Evolutionary conservation across 495 filamentous ascomycete species (phyloP).

Genomic region (Hypoxylon perforatum): DNA sequence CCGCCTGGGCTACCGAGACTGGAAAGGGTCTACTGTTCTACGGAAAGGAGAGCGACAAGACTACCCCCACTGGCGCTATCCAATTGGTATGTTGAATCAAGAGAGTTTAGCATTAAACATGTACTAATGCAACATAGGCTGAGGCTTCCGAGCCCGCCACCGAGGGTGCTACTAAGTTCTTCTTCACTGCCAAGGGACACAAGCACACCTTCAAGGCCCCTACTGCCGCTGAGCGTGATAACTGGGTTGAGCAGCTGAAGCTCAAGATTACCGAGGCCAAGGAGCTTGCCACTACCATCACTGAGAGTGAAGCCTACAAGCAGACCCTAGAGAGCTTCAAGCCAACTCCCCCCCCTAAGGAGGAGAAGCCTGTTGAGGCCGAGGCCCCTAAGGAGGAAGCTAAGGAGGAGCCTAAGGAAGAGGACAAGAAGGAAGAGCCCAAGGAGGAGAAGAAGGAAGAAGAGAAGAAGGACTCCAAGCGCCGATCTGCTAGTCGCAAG

Average conservation of each 20-base stretch:
- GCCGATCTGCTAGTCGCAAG: slow-evolving; percentile 88
- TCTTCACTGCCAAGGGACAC: slow-evolving; percentile 82
- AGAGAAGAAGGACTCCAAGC: slow-evolving; percentile 63
- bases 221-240: slow-evolving; percentile 81
- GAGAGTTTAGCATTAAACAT: neutral
- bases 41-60: slow-evolving; percentile 87
- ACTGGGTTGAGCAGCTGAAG: slow-evolving; percentile 85
- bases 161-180: slow-evolving; percentile 81
- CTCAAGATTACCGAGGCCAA: slow-evolving; percentile 81
- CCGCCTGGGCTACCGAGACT: slow-evolving; percentile 89
- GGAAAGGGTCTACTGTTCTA: slow-evolving; percentile 96
- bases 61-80: slow-evolving; percentile 80
- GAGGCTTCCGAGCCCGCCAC: slow-evolving; percentile 83
- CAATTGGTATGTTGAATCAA: slow-evolving; percentile 72
- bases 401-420: slow-evolving; percentile 55
- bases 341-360: slow-evolving; percentile 61
- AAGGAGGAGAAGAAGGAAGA: slow-evolving; percentile 59
- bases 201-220: slow-evolving; percentile 91
- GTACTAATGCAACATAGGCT: slow-evolving; percentile 63
- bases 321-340: slow-evolving; percentile 78
- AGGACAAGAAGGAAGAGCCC: slow-evolving; percentile 52
- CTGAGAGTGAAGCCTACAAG: slow-evolving; percentile 82
- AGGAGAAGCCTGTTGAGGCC: slow-evolving; percentile 56
- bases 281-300: slow-evolving; percentile 73
- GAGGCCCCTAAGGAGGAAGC: slow-evolving; percentile 62